Evolutionary conservation across 1,284 basidiomycete species (phyloP).

Genomic region (Tetrapyrgos nigripes): DNA sequence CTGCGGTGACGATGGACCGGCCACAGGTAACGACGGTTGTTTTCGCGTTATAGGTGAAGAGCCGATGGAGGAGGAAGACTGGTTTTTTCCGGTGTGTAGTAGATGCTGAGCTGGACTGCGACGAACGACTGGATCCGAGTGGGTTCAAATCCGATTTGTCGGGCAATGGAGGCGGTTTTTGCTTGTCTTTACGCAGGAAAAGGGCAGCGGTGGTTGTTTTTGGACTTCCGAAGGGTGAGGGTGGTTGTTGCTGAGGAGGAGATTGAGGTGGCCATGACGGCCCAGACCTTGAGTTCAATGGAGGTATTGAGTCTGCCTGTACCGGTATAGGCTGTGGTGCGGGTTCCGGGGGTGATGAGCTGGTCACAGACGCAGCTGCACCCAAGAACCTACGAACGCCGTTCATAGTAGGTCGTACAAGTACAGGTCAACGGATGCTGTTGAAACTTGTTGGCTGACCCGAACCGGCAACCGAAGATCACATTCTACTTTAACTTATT

Average conservation of each 20-base stretch:
- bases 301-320: constrained; percentile 15
- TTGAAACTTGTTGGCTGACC: not conserved
- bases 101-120: constrained; percentile 5
- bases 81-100: constrained; percentile 9
- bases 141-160: not conserved
- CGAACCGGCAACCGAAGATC: not conserved
- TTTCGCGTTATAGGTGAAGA: constrained; percentile 1
- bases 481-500: too few species aligned
- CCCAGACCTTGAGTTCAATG: constrained; percentile 19
- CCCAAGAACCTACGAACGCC: constrained; percentile 73
- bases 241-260: constrained; percentile 36
- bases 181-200: constrained; percentile 59
- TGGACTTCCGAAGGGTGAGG: constrained; percentile 21
- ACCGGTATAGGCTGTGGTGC: constrained; percentile 32
- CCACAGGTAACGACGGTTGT: constrained; percentile 5
- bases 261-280: constrained; percentile 55
- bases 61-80: not conserved
- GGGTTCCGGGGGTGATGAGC: constrained; percentile 22
- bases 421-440: not conserved
- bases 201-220: constrained; percentile 51
- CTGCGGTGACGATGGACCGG: constrained; percentile 1
- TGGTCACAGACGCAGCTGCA: constrained; percentile 35
- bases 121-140: constrained; percentile 25
- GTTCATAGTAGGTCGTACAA: constrained; percentile 58
- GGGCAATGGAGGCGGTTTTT: constrained; percentile 35